Base-by-base conservation (phyloP, 2,329 filamentous ascomycete species). In the Diaporthe humulicola region DNA sequence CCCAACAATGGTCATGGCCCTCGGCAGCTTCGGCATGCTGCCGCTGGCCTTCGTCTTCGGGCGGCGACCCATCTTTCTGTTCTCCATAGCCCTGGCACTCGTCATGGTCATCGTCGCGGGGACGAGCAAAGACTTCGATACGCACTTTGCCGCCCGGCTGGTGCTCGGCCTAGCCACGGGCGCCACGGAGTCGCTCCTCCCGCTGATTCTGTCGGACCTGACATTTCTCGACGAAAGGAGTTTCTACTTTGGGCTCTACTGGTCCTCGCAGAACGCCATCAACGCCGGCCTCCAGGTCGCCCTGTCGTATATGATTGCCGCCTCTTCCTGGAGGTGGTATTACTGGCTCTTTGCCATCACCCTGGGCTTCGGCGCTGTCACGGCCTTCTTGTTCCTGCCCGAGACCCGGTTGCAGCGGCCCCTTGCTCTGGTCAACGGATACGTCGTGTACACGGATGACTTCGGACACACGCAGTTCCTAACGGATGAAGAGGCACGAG, bases 361-460 rank as follows among this genome's bases (percentile, higher is more conserved):
- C 0, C 4, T 60, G 22, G 33, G 57, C 5, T n/a, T 60, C 12
- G 36, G 57, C 10, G 36, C 7, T 9, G 22, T 40, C 33, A 17
- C 57, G 0, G 57, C 33, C 5, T 60, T 60, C 6, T 40, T 40
- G 12, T 60, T 60, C n/a, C 57, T 60, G 1, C 57, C 36, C 0
- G 57, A 60, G 22, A 60, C 57, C 3, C 22, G 57, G 22, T 60
- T 74, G 56, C 36, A 69, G 12, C n/a, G 73, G 52, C 73, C 73
- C n/a, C 45, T 36, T 19, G 25, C 66, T 33, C 66, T 74, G 45
- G 54, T 69, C 36, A 30, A 74, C 19, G 40, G 73, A 56, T 28
- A 25, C 12, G 3, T 54, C 36, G 30, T 70, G n/a, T 48, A 61
- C 33, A 50, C 73, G 12, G 66, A 70, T 30, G 40, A 74, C 66